Evolutionary conservation across 2,329 filamentous ascomycete species (phyloP).

Genomic region (Chlorencoelia australis): DNA sequence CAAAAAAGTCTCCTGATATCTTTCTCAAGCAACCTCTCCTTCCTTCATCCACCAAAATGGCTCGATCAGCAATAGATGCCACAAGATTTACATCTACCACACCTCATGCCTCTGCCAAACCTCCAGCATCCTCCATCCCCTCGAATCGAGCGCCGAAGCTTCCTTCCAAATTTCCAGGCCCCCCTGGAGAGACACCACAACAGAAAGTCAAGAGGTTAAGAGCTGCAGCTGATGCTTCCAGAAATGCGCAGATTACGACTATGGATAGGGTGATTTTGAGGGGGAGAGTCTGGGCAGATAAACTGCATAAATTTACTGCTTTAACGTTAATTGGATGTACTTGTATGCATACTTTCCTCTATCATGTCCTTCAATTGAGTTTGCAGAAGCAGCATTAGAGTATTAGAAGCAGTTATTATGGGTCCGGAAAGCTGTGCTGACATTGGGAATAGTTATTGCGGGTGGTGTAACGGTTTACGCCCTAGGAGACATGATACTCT

Average conservation of each 20-base stretch:
- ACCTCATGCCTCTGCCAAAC: constrained; percentile 60
- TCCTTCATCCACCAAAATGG: constrained; percentile 25
- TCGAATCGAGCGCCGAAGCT: constrained; percentile 14
- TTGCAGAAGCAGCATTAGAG: not conserved
- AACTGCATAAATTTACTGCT: constrained; percentile 27
- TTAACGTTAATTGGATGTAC: constrained; percentile 27
- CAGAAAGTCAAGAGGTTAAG: constrained; percentile 28
- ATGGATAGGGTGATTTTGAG: constrained; percentile 25
- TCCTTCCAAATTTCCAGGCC: constrained; percentile 12
- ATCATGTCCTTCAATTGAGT: not conserved
- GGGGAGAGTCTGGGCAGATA: constrained; percentile 29
- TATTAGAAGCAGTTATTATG: constrained; percentile 7
- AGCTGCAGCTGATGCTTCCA: constrained; percentile 26
- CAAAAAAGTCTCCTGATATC: constrained; percentile 18
- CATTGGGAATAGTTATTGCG: constrained; percentile 38
- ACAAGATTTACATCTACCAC: constrained; percentile 67
- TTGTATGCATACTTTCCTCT: constrained; percentile 16
- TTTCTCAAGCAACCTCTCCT: not conserved
- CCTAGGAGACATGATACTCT: constrained; percentile 54
- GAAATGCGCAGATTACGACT: constrained; percentile 23
- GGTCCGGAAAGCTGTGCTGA: constrained; percentile 3
- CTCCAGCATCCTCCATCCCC: constrained; percentile 32
- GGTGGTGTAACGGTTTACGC: constrained; percentile 53
- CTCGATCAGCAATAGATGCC: constrained; percentile 67
- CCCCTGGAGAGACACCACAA: constrained; percentile 27